Percentiles rank a stretch among this genome's conserved stretches.
Evolutionary conservation across 2,329 filamentous ascomycete species (phyloP).

Genomic region (Incumbomyces lentus): DNA sequence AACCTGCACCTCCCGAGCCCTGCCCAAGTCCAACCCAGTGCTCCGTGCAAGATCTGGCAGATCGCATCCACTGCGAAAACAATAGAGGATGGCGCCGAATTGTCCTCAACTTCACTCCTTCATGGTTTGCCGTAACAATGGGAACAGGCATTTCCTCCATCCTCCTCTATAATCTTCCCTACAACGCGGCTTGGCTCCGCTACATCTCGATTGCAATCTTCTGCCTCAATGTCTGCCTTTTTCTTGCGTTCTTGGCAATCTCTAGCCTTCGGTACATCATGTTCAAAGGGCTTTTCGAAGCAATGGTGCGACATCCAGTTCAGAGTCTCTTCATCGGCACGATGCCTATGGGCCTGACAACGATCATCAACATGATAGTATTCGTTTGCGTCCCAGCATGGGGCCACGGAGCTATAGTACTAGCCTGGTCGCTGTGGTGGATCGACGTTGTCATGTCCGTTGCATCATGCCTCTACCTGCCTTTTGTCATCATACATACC

Average conservation of each 20-base stretch:
- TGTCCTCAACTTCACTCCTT: slow-evolving; percentile 41
- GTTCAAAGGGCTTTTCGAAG: slow-evolving; percentile 54
- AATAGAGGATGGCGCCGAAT: slow-evolving; percentile 8
- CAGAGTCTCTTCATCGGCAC: slow-evolving; percentile 60
- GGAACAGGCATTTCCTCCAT: slow-evolving; percentile 58
- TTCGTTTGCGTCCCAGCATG: slow-evolving; percentile 48
- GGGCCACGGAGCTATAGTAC: slow-evolving; percentile 44
- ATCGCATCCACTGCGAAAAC: slow-evolving; percentile 1
- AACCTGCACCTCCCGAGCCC: neutral
- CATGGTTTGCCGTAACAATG: slow-evolving; percentile 52
- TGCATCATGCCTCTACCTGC: slow-evolving; percentile 40
- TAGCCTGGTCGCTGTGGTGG: slow-evolving; percentile 50
- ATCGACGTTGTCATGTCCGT: slow-evolving; percentile 44
- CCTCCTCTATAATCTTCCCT: slow-evolving; percentile 52
- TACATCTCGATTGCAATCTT: slow-evolving; percentile 53
- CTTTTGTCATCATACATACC: slow-evolving; percentile 30
- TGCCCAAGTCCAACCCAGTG: neutral
- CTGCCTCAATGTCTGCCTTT: slow-evolving; percentile 47
- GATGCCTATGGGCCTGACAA: slow-evolving; percentile 58
- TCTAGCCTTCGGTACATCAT: slow-evolving; percentile 51
- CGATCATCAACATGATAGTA: slow-evolving; percentile 56
- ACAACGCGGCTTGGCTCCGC: slow-evolving; percentile 46
- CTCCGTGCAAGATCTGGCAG: neutral
- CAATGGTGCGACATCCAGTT: slow-evolving; percentile 55
- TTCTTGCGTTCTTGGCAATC: slow-evolving; percentile 35